Evolutionary conservation across 139 green algal species (phyloP), one percentile per base, ranked within the genome.

Genomic region (Haematococcus lacustris): DNA sequence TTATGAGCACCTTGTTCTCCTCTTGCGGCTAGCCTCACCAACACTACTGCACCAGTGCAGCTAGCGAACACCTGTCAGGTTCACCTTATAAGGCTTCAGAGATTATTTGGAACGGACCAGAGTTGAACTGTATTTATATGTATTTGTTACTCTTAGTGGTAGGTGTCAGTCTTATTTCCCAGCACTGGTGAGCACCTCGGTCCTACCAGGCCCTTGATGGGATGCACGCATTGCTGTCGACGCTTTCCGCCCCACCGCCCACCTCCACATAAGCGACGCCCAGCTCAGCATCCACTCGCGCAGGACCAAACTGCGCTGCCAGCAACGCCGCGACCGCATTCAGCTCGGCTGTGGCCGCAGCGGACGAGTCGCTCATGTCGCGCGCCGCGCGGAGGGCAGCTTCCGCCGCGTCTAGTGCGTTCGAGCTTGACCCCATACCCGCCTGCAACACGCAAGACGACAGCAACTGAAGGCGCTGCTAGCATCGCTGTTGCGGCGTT

Each of bases 301-400:
- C 82, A 0, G 71, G 70, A 34, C 91, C 91, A 77, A 92, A 96
- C 83, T 96, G 91, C 34, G 86, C 81, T 1, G 72, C 51, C 73
- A 96, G 75, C 41, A 96, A 69, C 2, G 86, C 78, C 0, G 82
- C 86, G 37, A 91, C 51, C 1, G 94, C 75, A 34, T 81, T 66
- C 67, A 84, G 62, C 75, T 96, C 90, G 1, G 87, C 86, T 4
- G 51, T 69, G 26, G 65, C 71, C 35, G 34, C 59, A 53, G 23
- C 35, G 53, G 38, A 39, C 38, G 61, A 41, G 70, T 92, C 84
- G 33, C 85, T 71, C 28, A 13, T 64, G 1, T 43, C 73, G 0
- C 77, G 57, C 3, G 81, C 84, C 17, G 39, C 61, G 41, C 60
- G 35, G 39, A 77, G 70, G 3, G 65, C 75, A 13, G 68, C 75